Evolutionary conservation across 768 basidiomycete species (phyloP).

Genomic region (Leccinellum luteum): DNA sequence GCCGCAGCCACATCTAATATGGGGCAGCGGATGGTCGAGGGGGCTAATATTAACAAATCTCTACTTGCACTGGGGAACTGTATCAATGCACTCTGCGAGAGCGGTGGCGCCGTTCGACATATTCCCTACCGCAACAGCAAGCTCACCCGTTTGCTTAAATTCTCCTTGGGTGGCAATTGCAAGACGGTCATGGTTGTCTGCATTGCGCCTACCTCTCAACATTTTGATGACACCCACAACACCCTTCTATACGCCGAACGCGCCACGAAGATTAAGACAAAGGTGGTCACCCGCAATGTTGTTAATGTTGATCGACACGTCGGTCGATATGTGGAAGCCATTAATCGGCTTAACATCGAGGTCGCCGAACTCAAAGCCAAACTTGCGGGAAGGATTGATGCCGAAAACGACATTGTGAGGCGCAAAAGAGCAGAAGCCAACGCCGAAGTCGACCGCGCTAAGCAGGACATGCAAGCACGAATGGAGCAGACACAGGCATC

Average conservation of each 20-base stretch:
- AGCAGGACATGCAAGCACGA: constrained; percentile 67
- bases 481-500: constrained; percentile 67
- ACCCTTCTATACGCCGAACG: constrained; percentile 97
- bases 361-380: constrained; percentile 85
- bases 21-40: constrained; percentile 98
- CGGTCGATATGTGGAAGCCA: constrained; percentile 92
- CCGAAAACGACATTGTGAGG: constrained; percentile 60
- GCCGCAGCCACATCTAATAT: constrained; percentile 96
- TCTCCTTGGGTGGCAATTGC: constrained; percentile 97
- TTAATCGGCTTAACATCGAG: constrained; percentile 81
- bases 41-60: constrained; percentile 99
- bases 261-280: constrained; percentile 97
- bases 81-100: constrained; percentile 97
- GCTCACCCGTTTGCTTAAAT: constrained; percentile 94
- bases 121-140: constrained; percentile 98
- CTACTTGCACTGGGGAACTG: constrained; percentile 96
- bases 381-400: constrained; percentile 64
- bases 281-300: constrained; percentile 92
- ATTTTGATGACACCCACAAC: constrained; percentile 99
- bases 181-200: constrained; percentile 99
- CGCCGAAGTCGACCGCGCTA: constrained; percentile 71
- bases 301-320: constrained; percentile 95
- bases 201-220: constrained; percentile 88
- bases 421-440: constrained; percentile 70
- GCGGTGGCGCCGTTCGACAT: constrained; percentile 83